Conservation (phyloP, 441 rosid species). For the Erodium trifolium region DNA sequence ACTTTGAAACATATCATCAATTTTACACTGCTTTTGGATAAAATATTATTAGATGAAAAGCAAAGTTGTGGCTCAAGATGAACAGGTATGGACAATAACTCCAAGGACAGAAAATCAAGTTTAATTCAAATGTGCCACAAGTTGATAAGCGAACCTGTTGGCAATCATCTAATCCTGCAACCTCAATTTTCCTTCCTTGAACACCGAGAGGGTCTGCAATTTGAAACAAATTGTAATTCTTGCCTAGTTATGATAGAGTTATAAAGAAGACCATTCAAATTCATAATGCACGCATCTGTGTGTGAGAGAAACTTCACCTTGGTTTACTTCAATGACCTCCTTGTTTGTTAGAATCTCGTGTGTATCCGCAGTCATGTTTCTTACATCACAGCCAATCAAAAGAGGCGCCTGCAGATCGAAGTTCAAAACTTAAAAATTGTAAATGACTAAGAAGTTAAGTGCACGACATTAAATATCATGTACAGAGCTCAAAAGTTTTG, state of each 20-base stretch:
- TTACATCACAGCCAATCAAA: slow-evolving; percentile 81
- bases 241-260: neutral
- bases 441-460: slow-evolving; percentile 8
- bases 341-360: slow-evolving; percentile 60
- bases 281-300: too few relatives aligned
- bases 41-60: too few relatives aligned
- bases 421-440: neutral
- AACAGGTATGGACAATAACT: neutral
- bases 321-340: slow-evolving; percentile 81
- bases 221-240: neutral
- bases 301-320: slow-evolving; percentile 43
- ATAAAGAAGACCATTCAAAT: too few relatives aligned
- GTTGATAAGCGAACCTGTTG: neutral
- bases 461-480: neutral
- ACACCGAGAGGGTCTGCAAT: slow-evolving; percentile 4
- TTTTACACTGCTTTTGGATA: too few relatives aligned
- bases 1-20: too few relatives aligned
- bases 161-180: neutral
- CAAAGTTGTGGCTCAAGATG: too few relatives aligned
- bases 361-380: slow-evolving; percentile 73
- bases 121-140: neutral
- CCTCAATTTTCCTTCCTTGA: slow-evolving; percentile 6
- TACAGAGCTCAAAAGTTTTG: neutral
- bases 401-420: slow-evolving; percentile 69
- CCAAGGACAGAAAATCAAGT: neutral